Percentiles rank a stretch among this genome's conserved stretches.
Conservation (phyloP, 192 early-diverging fungal genomes). For the Kickxella alabastrina region DNA sequence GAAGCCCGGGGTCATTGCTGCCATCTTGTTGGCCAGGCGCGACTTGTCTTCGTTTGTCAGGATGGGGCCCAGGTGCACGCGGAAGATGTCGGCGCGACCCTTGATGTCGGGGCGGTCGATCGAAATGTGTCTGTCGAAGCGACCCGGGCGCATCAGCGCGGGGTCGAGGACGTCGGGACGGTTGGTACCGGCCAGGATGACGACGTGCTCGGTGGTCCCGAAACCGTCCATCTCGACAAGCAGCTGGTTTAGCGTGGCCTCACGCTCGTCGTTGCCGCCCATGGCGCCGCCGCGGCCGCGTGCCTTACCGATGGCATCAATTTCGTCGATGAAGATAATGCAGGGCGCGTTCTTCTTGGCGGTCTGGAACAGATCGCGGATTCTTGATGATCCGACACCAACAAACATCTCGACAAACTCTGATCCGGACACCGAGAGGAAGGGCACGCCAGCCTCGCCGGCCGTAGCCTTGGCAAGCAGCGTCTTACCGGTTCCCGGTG, state of each 20-base stretch:
- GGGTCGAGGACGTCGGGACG: constrained; percentile 95
- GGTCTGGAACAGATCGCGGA: constrained; percentile 93
- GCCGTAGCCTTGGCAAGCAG: constrained; percentile 98
- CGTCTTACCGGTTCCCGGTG: constrained; percentile 98
- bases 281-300: constrained; percentile 79
- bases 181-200: constrained; percentile 97
- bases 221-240: constrained; percentile 99
- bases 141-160: constrained; percentile 93
- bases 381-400: constrained; percentile 89
- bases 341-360: constrained; percentile 97
- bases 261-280: constrained; percentile 98
- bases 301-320: constrained; percentile 99
- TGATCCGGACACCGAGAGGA: constrained; percentile 96
- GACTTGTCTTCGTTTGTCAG: constrained; percentile 82
- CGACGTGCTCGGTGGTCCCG: constrained; percentile 60
- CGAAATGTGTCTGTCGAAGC: constrained; percentile 97
- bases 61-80: constrained; percentile 91
- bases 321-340: constrained; percentile 99
- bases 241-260: constrained; percentile 95
- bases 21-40: constrained; percentile 77
- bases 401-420: constrained; percentile 99
- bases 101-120: constrained; percentile 97
- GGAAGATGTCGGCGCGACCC: constrained; percentile 93
- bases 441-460: constrained; percentile 97
- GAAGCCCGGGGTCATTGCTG: constrained; percentile 96